Percentiles rank a stretch among this genome's conserved stretches.
These are phyloP conservation scores for Brassica napus DNA, from an alignment of 345 rosid species.

Conservation along the genomic window Da-Ae NC_063440.1:16743001-16743500, in stretches of 20 bases:
- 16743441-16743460: background rate
- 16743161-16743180: background rate
- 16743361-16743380: background rate
- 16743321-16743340: background rate
- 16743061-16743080: background rate
- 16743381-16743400: background rate
- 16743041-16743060: background rate
- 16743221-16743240: background rate
- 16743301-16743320: background rate
- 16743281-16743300: background rate
- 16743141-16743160: background rate
- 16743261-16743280: background rate
- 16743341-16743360: background rate
- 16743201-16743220: background rate
- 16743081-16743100: background rate
- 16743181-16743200: background rate
- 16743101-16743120: background rate
- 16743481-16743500: background rate
- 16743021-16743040: background rate
- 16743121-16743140: background rate
- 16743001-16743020: background rate
- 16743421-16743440: background rate
- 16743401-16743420: background rate
- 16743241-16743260: background rate
- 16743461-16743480: background rate